A percentile compares a stretch with the other conserved stretches of the same genome.
Conservation (phyloP, 2,329 filamentous ascomycete genomes). For the Colletotrichum orchidophilum region DNA sequence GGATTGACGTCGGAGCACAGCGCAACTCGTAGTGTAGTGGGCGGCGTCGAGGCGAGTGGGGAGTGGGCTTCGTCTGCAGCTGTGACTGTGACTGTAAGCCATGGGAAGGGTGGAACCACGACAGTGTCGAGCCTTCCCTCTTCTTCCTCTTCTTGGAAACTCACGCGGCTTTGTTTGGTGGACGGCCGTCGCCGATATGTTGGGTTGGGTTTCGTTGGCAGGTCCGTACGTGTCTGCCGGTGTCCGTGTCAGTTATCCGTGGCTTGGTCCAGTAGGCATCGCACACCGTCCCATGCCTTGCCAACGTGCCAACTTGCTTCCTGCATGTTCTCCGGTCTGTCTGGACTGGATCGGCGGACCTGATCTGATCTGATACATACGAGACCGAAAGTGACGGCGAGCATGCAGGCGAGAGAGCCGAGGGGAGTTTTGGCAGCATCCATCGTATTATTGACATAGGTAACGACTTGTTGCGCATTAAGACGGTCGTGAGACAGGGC, state of each 20-base stretch:
- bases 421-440: background rate
- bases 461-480: background rate
- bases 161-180: background rate
- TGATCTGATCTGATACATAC: constrained; percentile 26
- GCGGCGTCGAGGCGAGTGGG: constrained; percentile 6
- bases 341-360: constrained; percentile 13
- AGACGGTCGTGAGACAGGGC: background rate
- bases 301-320: background rate
- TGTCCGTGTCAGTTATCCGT: too few relatives aligned
- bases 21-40: background rate
- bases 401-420: constrained; percentile 1
- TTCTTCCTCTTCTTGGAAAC: background rate
- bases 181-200: constrained; percentile 21
- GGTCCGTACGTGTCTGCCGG: background rate
- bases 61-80: constrained; percentile 16
- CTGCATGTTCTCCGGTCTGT: background rate
- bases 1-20: constrained; percentile 8
- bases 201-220: constrained; percentile 20
- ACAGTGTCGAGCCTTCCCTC: background rate
- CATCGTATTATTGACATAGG: background rate
- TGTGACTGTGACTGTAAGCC: constrained; percentile 9
- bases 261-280: background rate
- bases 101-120: constrained; percentile 18
- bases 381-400: constrained; percentile 23
- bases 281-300: background rate